Percentiles rank a stretch among this genome's conserved stretches.
Evolutionary conservation across 1,139 yeast genomes (phyloP).

Genomic region (Taphrina confusa): DNA sequence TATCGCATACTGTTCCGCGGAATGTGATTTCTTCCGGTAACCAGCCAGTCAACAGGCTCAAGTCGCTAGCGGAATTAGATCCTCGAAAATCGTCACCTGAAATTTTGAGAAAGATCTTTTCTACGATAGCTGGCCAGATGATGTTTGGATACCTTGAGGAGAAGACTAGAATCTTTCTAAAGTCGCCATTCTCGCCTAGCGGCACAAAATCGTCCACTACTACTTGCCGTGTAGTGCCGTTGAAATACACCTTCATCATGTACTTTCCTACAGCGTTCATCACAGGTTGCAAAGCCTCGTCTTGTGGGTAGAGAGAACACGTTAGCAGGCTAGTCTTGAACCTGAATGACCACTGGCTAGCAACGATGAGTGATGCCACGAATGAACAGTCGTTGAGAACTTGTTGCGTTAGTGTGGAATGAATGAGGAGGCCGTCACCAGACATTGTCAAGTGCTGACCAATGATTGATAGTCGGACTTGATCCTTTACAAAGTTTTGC

Average conservation of each 20-base stretch:
- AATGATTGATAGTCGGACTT: background rate
- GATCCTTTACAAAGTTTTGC: background rate
- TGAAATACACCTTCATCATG: constrained; percentile 53
- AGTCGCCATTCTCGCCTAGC: constrained; percentile 38
- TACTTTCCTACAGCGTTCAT: constrained; percentile 47
- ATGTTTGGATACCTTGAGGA: constrained; percentile 51
- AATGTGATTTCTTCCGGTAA: constrained; percentile 63
- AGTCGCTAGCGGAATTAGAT: constrained; percentile 77
- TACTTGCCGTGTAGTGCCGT: constrained; percentile 57
- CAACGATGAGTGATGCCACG: constrained; percentile 63
- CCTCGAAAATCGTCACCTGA: constrained; percentile 68
- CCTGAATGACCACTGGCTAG: constrained; percentile 38
- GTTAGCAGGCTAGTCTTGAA: constrained; percentile 37
- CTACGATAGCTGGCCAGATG: constrained; percentile 72
- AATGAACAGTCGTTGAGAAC: constrained; percentile 72
- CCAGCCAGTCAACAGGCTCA: constrained; percentile 69
- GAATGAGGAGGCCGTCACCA: background rate
- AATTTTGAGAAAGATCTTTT: constrained; percentile 70
- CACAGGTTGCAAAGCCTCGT: constrained; percentile 39
- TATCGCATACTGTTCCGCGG: constrained; percentile 42
- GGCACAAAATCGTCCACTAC: constrained; percentile 41
- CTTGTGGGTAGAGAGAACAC: constrained; percentile 42
- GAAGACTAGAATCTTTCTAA: constrained; percentile 45
- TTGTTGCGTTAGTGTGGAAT: constrained; percentile 55
- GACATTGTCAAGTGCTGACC: background rate